Evolutionary conservation across 805 yeast species (phyloP).

Genomic region (Kuraishia borneana): DNA sequence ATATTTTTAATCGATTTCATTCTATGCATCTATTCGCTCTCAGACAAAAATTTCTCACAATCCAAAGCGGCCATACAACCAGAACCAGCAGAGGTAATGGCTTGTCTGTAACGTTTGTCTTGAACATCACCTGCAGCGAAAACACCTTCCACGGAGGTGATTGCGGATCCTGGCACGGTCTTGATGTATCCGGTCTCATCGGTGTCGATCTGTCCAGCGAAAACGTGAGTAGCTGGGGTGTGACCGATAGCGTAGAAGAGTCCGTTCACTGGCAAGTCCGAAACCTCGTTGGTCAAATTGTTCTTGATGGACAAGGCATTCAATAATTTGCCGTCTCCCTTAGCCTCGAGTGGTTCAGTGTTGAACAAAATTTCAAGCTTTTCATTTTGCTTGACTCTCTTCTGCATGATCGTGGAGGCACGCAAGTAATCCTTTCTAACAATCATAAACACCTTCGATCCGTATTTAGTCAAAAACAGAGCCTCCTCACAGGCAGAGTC

Average conservation of each 20-base stretch:
- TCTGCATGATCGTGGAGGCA: slow-evolving; percentile 96
- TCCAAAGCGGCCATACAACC: slow-evolving; percentile 99
- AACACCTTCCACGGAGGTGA: slow-evolving; percentile 80
- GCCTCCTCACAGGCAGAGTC: slow-evolving; percentile 99
- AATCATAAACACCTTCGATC: slow-evolving; percentile 85
- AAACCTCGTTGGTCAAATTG: slow-evolving; percentile 56
- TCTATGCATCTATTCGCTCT: slow-evolving; percentile 2
- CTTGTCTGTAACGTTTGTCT: slow-evolving; percentile 95
- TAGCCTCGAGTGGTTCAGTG: slow-evolving; percentile 76
- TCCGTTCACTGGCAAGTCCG: slow-evolving; percentile 74
- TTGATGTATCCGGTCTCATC: slow-evolving; percentile 84
- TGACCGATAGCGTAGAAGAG: slow-evolving; percentile 98
- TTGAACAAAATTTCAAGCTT: slow-evolving; percentile 88
- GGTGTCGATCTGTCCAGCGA: slow-evolving; percentile 65
- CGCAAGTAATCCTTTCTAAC: slow-evolving; percentile 92
- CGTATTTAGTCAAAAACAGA: slow-evolving; percentile 90
- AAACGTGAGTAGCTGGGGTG: slow-evolving; percentile 83
- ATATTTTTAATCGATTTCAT: neutral
- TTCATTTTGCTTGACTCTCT: slow-evolving; percentile 73
- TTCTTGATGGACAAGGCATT: slow-evolving; percentile 54
- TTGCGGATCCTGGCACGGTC: slow-evolving; percentile 83
- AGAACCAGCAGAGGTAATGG: slow-evolving; percentile 98
- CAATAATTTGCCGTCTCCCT: slow-evolving; percentile 87
- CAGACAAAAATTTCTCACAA: slow-evolving; percentile 69
- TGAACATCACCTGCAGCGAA: slow-evolving; percentile 99